These are phyloP conservation scores for Cyberlindnera nakhonratchasimensis DNA, from an alignment of 805 yeast species.

Conservation along the genomic window DNA sequence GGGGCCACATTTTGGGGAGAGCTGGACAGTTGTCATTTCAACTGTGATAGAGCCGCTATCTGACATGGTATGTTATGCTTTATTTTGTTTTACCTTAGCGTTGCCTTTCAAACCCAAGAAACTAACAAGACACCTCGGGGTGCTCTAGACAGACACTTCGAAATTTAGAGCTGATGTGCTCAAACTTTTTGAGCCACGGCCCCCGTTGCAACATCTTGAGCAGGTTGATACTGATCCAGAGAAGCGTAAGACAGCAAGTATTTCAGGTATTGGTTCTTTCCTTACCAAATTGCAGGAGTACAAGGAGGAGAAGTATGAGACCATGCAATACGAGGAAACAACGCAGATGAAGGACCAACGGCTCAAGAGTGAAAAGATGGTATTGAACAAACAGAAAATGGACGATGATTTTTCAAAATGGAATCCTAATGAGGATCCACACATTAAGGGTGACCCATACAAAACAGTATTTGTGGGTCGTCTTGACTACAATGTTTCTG, in stretches of 20 bases:
- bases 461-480: slow-evolving; percentile 77
- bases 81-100: too few relatives aligned
- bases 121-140: background rate
- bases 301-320: slow-evolving; percentile 18
- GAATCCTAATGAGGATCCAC: slow-evolving; percentile 57
- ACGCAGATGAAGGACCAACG: slow-evolving; percentile 29
- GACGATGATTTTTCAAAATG: slow-evolving; percentile 38
- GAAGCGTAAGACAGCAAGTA: slow-evolving; percentile 18
- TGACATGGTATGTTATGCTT: too few relatives aligned
- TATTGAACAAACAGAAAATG: slow-evolving; percentile 28
- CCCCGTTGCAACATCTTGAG: slow-evolving; percentile 21
- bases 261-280: slow-evolving; percentile 20
- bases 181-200: slow-evolving; percentile 35
- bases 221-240: slow-evolving; percentile 21
- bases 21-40: too few relatives aligned
- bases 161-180: slow-evolving; percentile 39
- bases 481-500: slow-evolving; percentile 59
- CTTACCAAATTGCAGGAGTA: slow-evolving; percentile 29
- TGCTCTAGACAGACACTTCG: slow-evolving; percentile 30
- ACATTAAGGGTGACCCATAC: slow-evolving; percentile 67
- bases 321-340: slow-evolving; percentile 29
- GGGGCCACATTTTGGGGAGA: too few relatives aligned
- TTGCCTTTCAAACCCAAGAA: too few relatives aligned
- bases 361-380: slow-evolving; percentile 26
- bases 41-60: background rate